These are phyloP conservation scores for Coniferiporia sulphurascens DNA, from an alignment of 1,284 basidiomycete genomes.

Conservation along the genomic window DNA sequence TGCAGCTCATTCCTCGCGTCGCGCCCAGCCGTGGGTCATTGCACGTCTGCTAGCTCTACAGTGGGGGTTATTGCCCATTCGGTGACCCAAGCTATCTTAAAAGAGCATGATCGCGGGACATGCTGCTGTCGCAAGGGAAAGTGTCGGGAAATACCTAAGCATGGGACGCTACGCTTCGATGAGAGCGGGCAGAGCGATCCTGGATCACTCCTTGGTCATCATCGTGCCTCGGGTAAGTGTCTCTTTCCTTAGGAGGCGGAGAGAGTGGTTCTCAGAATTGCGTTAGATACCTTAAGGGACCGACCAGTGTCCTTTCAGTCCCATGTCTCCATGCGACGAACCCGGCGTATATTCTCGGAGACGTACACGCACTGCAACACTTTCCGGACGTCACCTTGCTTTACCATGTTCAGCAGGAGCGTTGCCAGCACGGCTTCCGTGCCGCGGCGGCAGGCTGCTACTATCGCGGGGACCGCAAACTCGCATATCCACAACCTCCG, in stretches of 20 bases:
- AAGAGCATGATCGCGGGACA: not conserved
- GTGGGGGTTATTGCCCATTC: not conserved
- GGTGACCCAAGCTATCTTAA: not conserved
- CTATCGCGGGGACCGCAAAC: not conserved
- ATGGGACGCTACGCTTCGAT: not conserved
- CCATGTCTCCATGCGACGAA: constrained; percentile 2
- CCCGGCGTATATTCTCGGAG: constrained; percentile 1
- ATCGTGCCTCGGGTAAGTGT: not conserved
- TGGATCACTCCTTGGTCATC: not conserved
- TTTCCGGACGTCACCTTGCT: constrained; percentile 16
- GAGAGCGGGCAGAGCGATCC: not conserved
- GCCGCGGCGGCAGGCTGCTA: constrained; percentile 9
- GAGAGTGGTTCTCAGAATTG: not conserved
- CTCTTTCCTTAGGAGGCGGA: not conserved
- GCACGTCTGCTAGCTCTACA: constrained; percentile 2
- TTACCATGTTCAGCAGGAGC: constrained; percentile 17
- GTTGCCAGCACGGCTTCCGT: constrained; percentile 18
- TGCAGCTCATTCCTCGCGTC: constrained; percentile 12
- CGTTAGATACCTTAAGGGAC: not conserved
- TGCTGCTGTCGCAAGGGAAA: constrained; percentile 15
- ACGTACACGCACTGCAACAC: not conserved
- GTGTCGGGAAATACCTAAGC: constrained; percentile 6
- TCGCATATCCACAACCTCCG: not conserved
- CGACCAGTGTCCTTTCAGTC: not conserved
- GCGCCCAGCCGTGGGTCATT: not conserved